phyloP scores from a whole-genome alignment of 305 asterid genomes.

The Solanum hybrid region DNA sequence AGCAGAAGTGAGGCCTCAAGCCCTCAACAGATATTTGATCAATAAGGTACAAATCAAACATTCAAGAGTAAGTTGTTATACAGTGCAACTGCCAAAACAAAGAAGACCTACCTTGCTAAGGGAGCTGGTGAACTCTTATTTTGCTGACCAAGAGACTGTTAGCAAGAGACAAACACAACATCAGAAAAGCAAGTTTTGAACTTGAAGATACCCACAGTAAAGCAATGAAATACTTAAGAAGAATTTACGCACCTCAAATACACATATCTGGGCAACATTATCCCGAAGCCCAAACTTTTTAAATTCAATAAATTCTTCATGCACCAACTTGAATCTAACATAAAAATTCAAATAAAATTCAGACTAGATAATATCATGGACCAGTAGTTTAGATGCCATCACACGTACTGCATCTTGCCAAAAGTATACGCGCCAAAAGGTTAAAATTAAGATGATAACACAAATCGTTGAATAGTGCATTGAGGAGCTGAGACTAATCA shows the following conservation, averaged over 20 bases:
- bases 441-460: neutral
- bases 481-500: neutral
- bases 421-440: neutral
- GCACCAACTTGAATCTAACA: constrained; percentile 83
- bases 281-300: constrained; percentile 78
- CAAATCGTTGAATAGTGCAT: neutral
- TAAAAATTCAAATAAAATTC: constrained; percentile 7
- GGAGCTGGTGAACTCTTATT: constrained; percentile 25
- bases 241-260: constrained; percentile 60
- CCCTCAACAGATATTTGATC: neutral
- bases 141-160: constrained; percentile 46
- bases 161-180: constrained; percentile 13
- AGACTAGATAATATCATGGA: neutral
- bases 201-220: neutral
- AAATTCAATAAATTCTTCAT: constrained; percentile 83
- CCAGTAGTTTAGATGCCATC: neutral
- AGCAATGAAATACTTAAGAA: neutral
- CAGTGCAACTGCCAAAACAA: neutral
- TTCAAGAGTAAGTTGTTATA: neutral
- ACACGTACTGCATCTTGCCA: neutral
- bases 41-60: neutral
- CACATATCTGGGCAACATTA: constrained; percentile 97
- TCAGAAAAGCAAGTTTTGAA: neutral
- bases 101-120: constrained; percentile 40
- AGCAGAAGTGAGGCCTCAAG: neutral